These are phyloP conservation scores for Tremella fuciformis DNA, from an alignment of 768 basidiomycete genomes.

Conservation along the genomic window DNA sequence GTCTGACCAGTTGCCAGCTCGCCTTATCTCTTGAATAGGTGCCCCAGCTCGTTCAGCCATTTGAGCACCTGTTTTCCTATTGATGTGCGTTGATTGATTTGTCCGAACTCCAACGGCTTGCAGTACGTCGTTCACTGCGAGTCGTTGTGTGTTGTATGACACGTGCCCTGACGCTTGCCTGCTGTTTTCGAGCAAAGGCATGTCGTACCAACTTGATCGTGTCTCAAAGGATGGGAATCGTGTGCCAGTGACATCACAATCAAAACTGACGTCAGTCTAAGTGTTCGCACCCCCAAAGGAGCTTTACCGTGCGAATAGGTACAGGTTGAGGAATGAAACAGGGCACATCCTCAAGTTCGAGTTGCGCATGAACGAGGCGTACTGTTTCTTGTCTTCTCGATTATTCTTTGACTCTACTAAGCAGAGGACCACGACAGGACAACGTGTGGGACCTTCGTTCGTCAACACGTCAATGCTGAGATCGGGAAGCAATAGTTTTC, in stretches of 20 bases:
- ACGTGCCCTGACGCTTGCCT: not conserved
- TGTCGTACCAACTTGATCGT: not conserved
- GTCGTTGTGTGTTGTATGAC: not conserved
- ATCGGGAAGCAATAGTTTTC: not conserved
- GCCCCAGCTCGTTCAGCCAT: not conserved
- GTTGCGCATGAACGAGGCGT: not conserved
- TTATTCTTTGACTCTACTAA: not conserved
- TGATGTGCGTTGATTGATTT: not conserved
- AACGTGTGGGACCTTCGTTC: not conserved
- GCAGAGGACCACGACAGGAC: not conserved
- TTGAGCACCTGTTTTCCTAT: not conserved
- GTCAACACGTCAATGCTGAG: not conserved
- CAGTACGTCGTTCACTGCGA: not conserved
- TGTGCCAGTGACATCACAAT: not conserved
- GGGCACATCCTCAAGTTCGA: not conserved
- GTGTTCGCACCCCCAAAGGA: not conserved
- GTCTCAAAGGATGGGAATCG: conserved; percentile 1
- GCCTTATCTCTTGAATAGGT: not conserved
- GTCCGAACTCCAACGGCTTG: not conserved
- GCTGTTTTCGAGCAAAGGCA: not conserved
- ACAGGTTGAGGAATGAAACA: not conserved
- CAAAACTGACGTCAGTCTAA: not conserved
- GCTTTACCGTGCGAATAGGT: not conserved
- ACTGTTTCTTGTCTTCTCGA: not conserved
- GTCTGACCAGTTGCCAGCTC: not conserved